Percentiles rank a stretch among this genome's conserved stretches.
These are phyloP conservation scores for Quercus aquifolioides DNA, from an alignment of 306 rosid genomes.

Conservation along the genomic window DNA sequence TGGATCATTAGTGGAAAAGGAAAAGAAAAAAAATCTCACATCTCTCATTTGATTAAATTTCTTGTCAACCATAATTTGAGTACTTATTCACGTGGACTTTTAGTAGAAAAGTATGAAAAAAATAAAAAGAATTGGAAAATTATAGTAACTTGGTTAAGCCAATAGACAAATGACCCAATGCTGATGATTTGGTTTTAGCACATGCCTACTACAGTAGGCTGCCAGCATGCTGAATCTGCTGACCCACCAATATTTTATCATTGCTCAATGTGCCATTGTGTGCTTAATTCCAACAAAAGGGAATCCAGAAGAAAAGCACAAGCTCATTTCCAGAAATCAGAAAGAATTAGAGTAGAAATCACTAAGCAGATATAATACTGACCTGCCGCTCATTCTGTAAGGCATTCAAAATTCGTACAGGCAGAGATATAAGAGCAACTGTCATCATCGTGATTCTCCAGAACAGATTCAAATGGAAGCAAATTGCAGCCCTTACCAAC, in stretches of 20 bases:
- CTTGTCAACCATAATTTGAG: too few species aligned
- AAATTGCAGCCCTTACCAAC: constrained; percentile 43
- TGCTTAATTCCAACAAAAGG: neutral
- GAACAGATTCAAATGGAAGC: constrained; percentile 41
- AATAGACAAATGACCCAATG: neutral
- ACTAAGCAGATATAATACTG: constrained; percentile 11
- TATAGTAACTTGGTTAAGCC: neutral
- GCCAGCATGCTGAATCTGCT: neutral
- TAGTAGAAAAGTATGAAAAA: neutral
- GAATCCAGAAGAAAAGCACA: neutral
- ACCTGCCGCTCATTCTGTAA: constrained; percentile 70
- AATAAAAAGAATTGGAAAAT: neutral
- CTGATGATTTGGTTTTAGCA: neutral
- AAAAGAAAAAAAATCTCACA: too few species aligned
- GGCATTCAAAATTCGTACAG: constrained; percentile 50
- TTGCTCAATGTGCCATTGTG: neutral
- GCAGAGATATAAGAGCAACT: constrained; percentile 55
- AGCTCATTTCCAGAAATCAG: neutral
- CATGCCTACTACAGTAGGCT: neutral
- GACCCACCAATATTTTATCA: neutral
- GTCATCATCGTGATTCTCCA: constrained; percentile 45
- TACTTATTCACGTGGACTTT: neutral
- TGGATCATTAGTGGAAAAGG: too few species aligned
- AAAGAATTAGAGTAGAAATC: neutral
- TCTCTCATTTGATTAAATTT: too few species aligned